Base-by-base conservation (phyloP, 805 yeast species). In the Lachancea waltii region DNA sequence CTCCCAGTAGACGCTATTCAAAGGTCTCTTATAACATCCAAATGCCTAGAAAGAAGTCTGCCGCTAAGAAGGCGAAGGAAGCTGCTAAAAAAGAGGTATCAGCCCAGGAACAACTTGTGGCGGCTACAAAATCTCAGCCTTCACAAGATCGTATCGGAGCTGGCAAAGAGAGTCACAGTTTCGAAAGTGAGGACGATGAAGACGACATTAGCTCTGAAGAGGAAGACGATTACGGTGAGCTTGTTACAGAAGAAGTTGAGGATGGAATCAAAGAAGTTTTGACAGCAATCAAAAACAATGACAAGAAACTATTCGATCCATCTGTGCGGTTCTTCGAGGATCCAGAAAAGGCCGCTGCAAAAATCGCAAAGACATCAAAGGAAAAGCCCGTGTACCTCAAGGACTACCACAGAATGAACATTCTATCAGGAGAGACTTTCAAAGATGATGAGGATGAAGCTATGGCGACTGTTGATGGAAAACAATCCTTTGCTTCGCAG, bases 1-100 rank as follows among this genome's bases (percentile, higher is more conserved):
- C n/a, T n/a, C n/a, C n/a, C n/a, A n/a, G n/a, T n/a, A n/a, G n/a
- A n/a, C n/a, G n/a, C n/a, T n/a, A n/a, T n/a, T n/a, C n/a, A n/a
- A n/a, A n/a, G n/a, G n/a, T n/a, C n/a, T n/a, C n/a, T n/a, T n/a
- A n/a, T n/a, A n/a, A n/a, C n/a, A n/a, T 6, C 19, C n/a, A 32
- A n/a, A 84, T 84, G 95, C 80, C 92, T 30, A 79, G 94, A 75
- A 85, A 84, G 79, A 84, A 84, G 70, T 81, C 90, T 17, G 87
- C 89, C 28, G 68, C 87, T 40, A 82, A 80, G 54, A 80, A 65
- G 53, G 89, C 89, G 8, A 69, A 65, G 54, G 79, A 71, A 43
- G 71, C 67, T 5, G 65, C 50, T 25, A 41, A 45, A 33, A 51
- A 45, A 34, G 46, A 39, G 24, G 33, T 28, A 6, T 36, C 39